A percentile compares a stretch with the other conserved stretches of the same genome.
Conservation (phyloP, 2,329 filamentous ascomycete genomes). For the Aspergillus sp. region DNA sequence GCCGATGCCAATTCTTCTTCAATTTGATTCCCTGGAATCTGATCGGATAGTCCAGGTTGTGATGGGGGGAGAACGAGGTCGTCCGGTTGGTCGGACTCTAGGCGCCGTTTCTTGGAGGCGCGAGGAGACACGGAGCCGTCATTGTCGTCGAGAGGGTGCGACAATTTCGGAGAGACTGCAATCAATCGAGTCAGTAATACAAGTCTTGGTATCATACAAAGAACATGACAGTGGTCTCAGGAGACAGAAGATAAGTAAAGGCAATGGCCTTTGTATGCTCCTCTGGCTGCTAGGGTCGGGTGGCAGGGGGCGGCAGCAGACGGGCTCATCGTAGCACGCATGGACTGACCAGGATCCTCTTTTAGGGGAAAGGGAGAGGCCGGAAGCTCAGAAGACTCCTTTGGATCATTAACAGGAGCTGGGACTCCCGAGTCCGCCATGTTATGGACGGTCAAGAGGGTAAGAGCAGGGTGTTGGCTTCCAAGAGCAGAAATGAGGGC, state of each 20-base stretch:
- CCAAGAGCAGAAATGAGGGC: slow-evolving; percentile 50
- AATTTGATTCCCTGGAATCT: slow-evolving; percentile 32
- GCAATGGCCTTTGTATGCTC: background rate
- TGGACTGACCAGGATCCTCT: slow-evolving; percentile 38
- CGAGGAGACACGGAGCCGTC: slow-evolving; percentile 33
- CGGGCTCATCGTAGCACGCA: background rate
- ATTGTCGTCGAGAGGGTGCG: slow-evolving; percentile 37
- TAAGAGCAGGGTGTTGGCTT: slow-evolving; percentile 31
- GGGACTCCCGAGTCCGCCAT: slow-evolving; percentile 36
- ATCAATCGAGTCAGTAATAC: slow-evolving; percentile 4
- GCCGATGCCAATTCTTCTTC: slow-evolving; percentile 39
- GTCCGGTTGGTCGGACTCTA: slow-evolving; percentile 27
- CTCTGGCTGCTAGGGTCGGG: background rate
- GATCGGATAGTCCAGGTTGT: slow-evolving; percentile 21
- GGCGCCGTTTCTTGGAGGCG: slow-evolving; percentile 42
- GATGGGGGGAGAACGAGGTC: slow-evolving; percentile 21
- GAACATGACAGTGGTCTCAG: background rate
- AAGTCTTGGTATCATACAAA: background rate
- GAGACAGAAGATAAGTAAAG: background rate
- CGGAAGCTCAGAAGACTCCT: slow-evolving; percentile 29
- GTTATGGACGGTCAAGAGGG: slow-evolving; percentile 21
- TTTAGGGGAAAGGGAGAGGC: slow-evolving; percentile 25
- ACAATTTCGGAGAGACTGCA: slow-evolving; percentile 29
- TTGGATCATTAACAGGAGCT: slow-evolving; percentile 30
- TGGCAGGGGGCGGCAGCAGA: background rate